These are phyloP conservation scores for Ophiocordyceps robertsii DNA, from an alignment of 2,329 filamentous ascomycete species.

Conservation along the genomic window DNA sequence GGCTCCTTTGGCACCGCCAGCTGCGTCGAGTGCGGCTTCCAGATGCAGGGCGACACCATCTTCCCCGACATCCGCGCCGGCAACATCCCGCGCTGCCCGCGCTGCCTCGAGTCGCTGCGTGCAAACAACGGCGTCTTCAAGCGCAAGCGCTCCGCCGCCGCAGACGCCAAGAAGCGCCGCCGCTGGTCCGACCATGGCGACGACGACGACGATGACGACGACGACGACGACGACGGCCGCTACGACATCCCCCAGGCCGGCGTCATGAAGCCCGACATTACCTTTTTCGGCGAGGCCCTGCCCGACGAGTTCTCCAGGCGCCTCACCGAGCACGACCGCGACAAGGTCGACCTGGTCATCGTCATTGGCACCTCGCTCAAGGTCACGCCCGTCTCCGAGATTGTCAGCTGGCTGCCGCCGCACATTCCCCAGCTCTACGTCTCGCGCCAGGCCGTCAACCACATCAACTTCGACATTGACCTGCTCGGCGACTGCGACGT, in stretches of 20 bases:
- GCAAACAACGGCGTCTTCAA: slow-evolving; percentile 14
- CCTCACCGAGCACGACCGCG: slow-evolving; percentile 67
- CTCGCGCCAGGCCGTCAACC: slow-evolving; percentile 67
- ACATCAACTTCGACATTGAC: slow-evolving; percentile 94
- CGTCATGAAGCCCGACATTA: slow-evolving; percentile 96
- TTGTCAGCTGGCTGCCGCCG: slow-evolving; percentile 67
- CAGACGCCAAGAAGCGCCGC: slow-evolving; percentile 24
- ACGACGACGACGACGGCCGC: slow-evolving; percentile 30
- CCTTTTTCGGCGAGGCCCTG: slow-evolving; percentile 88
- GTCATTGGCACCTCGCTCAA: slow-evolving; percentile 95
- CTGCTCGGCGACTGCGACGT: slow-evolving; percentile 91
- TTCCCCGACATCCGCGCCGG: slow-evolving; percentile 68
- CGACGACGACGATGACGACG: slow-evolving; percentile 32
- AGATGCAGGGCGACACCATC: slow-evolving; percentile 63
- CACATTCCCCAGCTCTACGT: slow-evolving; percentile 84
- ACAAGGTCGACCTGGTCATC: slow-evolving; percentile 75
- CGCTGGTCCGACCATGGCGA: slow-evolving; percentile 25
- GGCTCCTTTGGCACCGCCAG: slow-evolving; percentile 89
- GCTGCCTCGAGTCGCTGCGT: slow-evolving; percentile 46
- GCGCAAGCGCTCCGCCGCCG: slow-evolving; percentile 25
- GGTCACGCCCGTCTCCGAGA: slow-evolving; percentile 87
- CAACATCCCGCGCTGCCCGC: slow-evolving; percentile 62
- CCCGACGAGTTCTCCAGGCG: slow-evolving; percentile 72
- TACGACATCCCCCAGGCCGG: slow-evolving; percentile 51
- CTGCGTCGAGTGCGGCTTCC: slow-evolving; percentile 68